Conservation (phyloP, 148 eudicot genomes). For the Salicornia ramosissima region DNA sequence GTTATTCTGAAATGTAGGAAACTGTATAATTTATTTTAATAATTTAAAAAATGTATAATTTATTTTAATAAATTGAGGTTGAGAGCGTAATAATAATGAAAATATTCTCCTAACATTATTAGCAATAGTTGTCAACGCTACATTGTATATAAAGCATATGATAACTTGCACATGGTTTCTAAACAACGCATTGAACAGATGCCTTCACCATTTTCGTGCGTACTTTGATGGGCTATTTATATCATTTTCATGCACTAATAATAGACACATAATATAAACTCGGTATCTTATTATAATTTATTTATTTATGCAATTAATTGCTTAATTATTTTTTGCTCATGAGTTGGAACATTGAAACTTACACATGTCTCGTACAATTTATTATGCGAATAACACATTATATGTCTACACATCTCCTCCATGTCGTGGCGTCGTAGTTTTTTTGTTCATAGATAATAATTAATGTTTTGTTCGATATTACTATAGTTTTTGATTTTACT, state of each 20-base stretch:
- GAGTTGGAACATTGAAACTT: constrained; percentile 9
- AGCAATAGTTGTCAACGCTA: not conserved
- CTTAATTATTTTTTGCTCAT: not conserved
- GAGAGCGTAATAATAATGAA: no score
- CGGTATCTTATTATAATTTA: not conserved
- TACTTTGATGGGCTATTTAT: not conserved
- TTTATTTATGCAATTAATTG: not conserved
- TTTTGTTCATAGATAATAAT: no score
- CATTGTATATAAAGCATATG: not conserved
- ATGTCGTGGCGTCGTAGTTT: no score
- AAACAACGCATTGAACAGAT: not conserved
- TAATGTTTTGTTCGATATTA: no score
- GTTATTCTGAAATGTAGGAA: no score
- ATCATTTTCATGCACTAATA: not conserved
- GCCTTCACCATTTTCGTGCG: not conserved
- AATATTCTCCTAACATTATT: no score
- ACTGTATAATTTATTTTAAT: no score
- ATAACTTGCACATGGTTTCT: not conserved
- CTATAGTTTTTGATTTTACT: no score
- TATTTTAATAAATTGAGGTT: no score
- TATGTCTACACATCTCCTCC: not conserved
- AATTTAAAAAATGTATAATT: no score
- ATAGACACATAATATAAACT: not conserved
- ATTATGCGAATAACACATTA: no score
- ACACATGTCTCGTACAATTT: not conserved